phyloP scores from a whole-genome alignment of 2,329 filamentous ascomycete species.

The Helotiales sp. region DNA sequence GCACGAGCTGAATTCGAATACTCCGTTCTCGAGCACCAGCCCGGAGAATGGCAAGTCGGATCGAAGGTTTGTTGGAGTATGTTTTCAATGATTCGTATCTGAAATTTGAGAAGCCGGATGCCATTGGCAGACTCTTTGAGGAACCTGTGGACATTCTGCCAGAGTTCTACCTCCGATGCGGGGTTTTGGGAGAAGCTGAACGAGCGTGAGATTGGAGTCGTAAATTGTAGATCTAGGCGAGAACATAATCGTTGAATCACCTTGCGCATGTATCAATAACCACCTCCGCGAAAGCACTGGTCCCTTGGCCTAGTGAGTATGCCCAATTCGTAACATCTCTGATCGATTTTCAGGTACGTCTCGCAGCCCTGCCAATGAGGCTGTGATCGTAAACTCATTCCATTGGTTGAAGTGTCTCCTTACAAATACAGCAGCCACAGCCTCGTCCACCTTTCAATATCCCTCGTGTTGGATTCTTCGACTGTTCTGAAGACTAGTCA shows the following conservation, averaged over 20 bases:
- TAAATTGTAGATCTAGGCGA: no score
- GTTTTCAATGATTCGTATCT: conserved; percentile 13
- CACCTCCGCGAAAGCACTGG: no score
- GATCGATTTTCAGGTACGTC: neutral
- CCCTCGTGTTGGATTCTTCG: neutral
- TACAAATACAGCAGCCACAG: conserved; percentile 2
- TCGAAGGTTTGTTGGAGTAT: conserved; percentile 6
- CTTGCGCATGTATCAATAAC: no score
- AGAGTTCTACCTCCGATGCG: no score
- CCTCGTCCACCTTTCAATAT: neutral
- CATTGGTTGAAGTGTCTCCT: conserved; percentile 3
- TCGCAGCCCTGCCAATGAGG: neutral
- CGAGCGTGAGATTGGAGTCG: no score
- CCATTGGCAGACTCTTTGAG: neutral
- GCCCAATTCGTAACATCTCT: neutral
- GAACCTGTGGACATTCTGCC: neutral
- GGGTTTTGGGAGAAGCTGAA: no score
- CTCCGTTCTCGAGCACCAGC: conserved; percentile 1
- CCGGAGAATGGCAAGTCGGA: conserved; percentile 13
- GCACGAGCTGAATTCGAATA: conserved; percentile 8
- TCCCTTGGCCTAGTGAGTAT: no score
- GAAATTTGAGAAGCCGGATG: conserved; percentile 4
- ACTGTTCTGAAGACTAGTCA: neutral
- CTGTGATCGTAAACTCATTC: neutral
- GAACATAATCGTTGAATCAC: no score